A percentile compares a stretch with the other conserved stretches of the same genome.
phyloP scores from a whole-genome alignment of 768 basidiomycete genomes.

The Tulasnella sp. region DNA sequence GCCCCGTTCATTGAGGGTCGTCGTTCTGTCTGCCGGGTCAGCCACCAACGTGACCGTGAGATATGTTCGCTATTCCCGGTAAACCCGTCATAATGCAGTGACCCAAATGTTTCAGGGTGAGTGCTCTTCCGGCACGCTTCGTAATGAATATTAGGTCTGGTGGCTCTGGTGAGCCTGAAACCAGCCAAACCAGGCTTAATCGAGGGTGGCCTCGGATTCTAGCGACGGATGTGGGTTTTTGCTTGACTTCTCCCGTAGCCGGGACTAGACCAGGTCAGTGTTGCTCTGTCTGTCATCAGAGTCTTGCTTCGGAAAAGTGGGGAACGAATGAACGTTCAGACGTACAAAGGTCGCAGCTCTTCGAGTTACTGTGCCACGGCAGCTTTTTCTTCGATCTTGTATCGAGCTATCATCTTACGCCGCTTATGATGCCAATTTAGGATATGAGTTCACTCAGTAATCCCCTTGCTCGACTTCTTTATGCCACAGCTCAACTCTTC shows the following conservation, averaged over 20 bases:
- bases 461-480: background rate
- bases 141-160: background rate
- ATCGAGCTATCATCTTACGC: background rate
- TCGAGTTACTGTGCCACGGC: background rate
- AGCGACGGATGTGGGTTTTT: background rate
- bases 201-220: background rate
- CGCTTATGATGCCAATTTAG: background rate
- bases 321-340: background rate
- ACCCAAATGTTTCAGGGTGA: background rate
- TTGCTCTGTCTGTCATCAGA: background rate
- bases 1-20: background rate
- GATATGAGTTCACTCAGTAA: background rate
- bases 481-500: background rate
- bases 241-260: background rate
- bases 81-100: background rate
- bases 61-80: background rate
- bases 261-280: background rate
- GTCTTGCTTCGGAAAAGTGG: background rate
- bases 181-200: background rate
- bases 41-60: slow-evolving; percentile 6
- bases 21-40: slow-evolving; percentile 1
- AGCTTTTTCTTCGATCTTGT: too few species aligned
- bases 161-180: background rate
- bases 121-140: background rate
- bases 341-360: background rate